Evolutionary conservation across 2,329 filamentous ascomycete genomes (phyloP).

Genomic region (Neofusicoccum parvum): DNA sequence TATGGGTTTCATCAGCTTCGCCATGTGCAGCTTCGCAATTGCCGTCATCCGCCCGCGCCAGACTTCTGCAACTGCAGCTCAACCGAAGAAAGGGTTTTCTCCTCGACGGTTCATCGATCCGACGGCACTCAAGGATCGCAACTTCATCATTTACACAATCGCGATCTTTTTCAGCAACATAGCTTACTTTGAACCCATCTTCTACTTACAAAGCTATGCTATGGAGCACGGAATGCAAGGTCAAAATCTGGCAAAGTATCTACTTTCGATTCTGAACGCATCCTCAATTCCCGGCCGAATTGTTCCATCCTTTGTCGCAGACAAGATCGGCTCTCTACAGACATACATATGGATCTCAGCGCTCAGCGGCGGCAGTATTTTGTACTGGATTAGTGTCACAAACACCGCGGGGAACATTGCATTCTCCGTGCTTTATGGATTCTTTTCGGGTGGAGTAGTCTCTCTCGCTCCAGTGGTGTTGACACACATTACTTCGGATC

Average conservation of each 20-base stretch:
- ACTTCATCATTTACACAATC: conserved; percentile 44
- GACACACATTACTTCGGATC: conserved; percentile 24
- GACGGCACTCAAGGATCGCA: conserved; percentile 13
- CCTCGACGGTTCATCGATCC: not conserved
- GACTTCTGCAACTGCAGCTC: conserved; percentile 29
- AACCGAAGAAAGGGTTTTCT: conserved; percentile 30
- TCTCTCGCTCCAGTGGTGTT: not conserved
- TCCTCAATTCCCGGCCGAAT: conserved; percentile 45
- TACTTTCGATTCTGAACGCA: conserved; percentile 45
- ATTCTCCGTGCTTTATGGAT: conserved; percentile 7
- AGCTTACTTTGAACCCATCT: conserved; percentile 53
- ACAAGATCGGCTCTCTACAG: conserved; percentile 39
- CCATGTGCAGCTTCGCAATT: conserved; percentile 48
- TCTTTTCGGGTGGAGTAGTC: conserved; percentile 10
- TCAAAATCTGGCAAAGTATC: conserved; percentile 51
- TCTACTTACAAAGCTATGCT: conserved; percentile 61
- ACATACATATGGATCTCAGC: not conserved
- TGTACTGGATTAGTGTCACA: not conserved
- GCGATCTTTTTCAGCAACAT: conserved; percentile 50
- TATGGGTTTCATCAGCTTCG: conserved; percentile 65
- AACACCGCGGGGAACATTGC: conserved; percentile 1
- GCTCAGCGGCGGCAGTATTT: not conserved
- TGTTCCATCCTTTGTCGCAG: conserved; percentile 47
- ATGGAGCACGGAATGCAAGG: conserved; percentile 54
- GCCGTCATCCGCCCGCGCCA: conserved; percentile 47